Evolutionary conservation across 768 basidiomycete genomes (phyloP).

Genomic region (Tylopilus intermedius): DNA sequence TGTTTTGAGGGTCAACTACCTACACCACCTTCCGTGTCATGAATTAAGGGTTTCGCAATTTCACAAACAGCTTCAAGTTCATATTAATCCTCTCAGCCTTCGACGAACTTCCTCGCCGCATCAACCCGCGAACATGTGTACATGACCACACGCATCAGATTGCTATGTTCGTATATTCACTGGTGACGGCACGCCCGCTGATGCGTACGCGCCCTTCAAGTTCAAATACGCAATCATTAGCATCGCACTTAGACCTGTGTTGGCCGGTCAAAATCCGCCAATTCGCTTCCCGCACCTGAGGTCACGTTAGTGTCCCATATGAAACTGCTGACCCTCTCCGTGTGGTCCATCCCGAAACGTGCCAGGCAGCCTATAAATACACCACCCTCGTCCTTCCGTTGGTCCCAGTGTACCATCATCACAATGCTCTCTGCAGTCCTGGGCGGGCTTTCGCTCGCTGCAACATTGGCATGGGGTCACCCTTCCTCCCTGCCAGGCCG

Average conservation of each 20-base stretch:
- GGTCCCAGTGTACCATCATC: not conserved
- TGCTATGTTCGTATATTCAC: not conserved
- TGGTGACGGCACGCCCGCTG: not conserved
- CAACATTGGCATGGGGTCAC: slow-evolving; percentile 2
- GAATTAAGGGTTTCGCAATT: too few species aligned
- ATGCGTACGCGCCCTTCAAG: not conserved
- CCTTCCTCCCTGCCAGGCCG: slow-evolving; percentile 9
- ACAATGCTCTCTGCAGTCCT: slow-evolving; percentile 5
- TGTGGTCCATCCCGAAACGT: not conserved
- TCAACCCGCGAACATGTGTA: too few species aligned
- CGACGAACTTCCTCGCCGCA: too few species aligned
- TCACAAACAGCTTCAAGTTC: too few species aligned
- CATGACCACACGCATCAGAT: too few species aligned
- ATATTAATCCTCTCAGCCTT: too few species aligned
- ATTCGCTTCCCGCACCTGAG: not conserved
- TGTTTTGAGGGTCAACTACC: too few species aligned
- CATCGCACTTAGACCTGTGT: not conserved
- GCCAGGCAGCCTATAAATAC: slow-evolving; percentile 5
- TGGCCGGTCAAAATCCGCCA: not conserved
- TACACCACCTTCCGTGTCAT: too few species aligned
- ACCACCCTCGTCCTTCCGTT: not conserved
- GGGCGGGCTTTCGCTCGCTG: slow-evolving; percentile 4
- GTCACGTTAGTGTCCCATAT: not conserved
- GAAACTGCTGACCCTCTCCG: not conserved
- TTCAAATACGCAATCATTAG: not conserved